Percentiles rank a stretch among this genome's conserved stretches.
Conservation (phyloP, 2,329 filamentous ascomycete genomes). For the Colletotrichum spinosum region DNA sequence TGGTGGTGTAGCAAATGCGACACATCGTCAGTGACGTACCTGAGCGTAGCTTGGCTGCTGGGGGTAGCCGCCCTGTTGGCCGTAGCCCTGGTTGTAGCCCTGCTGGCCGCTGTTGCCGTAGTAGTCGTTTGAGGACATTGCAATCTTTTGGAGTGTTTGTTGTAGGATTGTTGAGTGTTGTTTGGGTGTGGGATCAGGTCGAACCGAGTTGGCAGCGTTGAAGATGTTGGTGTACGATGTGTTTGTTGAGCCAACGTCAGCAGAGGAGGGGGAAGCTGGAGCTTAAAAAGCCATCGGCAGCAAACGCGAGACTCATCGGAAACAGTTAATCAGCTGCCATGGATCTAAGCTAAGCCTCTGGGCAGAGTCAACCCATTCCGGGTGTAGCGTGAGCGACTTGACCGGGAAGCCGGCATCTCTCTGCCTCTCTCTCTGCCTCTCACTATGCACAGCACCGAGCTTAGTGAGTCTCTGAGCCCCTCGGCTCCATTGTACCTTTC, state of each 20-base stretch:
- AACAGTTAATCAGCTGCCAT: not conserved
- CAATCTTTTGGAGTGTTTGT: not conserved
- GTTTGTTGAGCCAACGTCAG: not conserved
- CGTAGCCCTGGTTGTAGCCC: slow-evolving; percentile 37
- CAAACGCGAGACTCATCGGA: not conserved
- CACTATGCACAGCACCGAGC: no score
- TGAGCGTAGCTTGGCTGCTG: slow-evolving; percentile 43
- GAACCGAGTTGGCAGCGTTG: not conserved
- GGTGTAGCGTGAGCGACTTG: no score
- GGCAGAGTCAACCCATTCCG: no score
- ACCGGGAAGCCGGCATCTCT: no score
- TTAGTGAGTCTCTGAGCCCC: no score
- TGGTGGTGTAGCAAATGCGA: not conserved
- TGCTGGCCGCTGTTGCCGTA: slow-evolving; percentile 47
- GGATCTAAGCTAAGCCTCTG: not conserved
- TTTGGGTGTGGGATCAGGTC: not conserved
- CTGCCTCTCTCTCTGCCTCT: no score
- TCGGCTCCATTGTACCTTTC: no score
- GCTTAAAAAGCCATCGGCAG: slow-evolving; percentile 17
- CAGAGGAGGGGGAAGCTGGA: slow-evolving; percentile 1
- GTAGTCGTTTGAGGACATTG: slow-evolving; percentile 53
- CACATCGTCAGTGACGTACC: slow-evolving; percentile 36
- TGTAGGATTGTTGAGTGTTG: not conserved
- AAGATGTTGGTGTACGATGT: not conserved
- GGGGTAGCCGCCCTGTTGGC: slow-evolving; percentile 40